Percentiles rank a stretch among this genome's conserved stretches.
phyloP scores from a whole-genome alignment of 768 basidiomycete genomes.

The Hygrocybe coccinea region DNA sequence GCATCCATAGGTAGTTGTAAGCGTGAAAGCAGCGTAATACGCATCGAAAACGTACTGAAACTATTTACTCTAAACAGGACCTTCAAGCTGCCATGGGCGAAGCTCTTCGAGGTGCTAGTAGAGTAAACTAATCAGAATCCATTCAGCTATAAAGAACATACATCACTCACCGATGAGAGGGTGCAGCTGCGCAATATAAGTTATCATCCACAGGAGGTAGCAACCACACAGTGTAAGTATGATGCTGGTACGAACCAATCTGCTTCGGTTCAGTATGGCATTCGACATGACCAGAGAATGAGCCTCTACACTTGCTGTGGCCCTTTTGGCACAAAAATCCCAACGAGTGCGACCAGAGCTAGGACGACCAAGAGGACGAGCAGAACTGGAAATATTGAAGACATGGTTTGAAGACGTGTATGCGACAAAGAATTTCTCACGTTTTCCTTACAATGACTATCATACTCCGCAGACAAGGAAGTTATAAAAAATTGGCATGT shows the following conservation, averaged over 20 bases:
- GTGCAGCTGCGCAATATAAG: constrained; percentile 92
- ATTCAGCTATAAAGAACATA: not conserved
- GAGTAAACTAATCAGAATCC: not conserved
- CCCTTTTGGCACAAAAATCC: constrained; percentile 77
- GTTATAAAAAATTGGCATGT: no score
- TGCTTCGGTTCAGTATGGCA: constrained; percentile 27
- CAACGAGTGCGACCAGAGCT: constrained; percentile 59
- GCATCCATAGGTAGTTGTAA: not conserved
- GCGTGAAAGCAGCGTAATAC: not conserved
- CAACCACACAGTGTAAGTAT: constrained; percentile 76
- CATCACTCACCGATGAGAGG: constrained; percentile 71
- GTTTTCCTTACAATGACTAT: no score
- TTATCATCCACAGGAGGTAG: constrained; percentile 96
- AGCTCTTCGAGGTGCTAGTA: constrained; percentile 5
- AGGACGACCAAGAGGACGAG: constrained; percentile 60
- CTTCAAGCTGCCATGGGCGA: not conserved
- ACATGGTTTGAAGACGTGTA: constrained; percentile 41
- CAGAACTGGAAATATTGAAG: constrained; percentile 64
- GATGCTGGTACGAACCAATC: constrained; percentile 75
- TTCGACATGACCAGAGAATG: constrained; percentile 12
- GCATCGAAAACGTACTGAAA: not conserved
- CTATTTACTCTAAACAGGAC: not conserved
- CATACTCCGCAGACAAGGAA: no score
- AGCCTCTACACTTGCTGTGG: constrained; percentile 82
- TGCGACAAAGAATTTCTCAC: not conserved